phyloP scores from a whole-genome alignment of 805 yeast genomes.

The Jamesozyma jinghongensis region DNA sequence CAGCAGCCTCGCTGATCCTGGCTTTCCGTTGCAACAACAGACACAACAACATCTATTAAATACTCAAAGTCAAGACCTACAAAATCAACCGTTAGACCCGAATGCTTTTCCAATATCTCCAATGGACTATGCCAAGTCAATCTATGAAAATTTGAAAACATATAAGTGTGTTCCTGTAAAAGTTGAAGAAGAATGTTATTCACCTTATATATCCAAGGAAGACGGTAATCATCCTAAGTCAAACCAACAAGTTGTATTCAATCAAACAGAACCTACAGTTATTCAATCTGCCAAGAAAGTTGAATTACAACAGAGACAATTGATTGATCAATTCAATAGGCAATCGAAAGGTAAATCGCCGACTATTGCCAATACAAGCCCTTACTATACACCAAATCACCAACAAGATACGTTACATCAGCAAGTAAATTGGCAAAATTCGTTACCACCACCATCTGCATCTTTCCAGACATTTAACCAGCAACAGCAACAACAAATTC shows the following conservation, averaged over 20 bases:
- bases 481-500: conserved; percentile 7
- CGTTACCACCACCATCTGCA: conserved; percentile 6
- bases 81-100: neutral
- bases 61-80: neutral
- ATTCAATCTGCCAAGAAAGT: conserved; percentile 5
- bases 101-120: conserved; percentile 18
- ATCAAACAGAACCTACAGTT: conserved; percentile 1
- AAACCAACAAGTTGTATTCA: too few relatives aligned
- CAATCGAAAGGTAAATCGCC: conserved; percentile 3
- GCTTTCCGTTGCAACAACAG: too few relatives aligned
- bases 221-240: neutral
- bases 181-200: conserved; percentile 12
- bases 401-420: neutral
- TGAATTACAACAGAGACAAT: conserved; percentile 18
- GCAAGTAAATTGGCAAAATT: neutral
- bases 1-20: too few relatives aligned
- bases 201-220: neutral
- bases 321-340: conserved; percentile 14
- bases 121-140: conserved; percentile 23
- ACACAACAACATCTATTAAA: neutral
- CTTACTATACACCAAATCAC: neutral
- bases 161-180: conserved; percentile 26
- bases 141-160: conserved; percentile 23
- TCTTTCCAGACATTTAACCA: too few relatives aligned
- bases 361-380: neutral